Evolutionary conservation across 2,329 filamentous ascomycete genomes (phyloP), one percentile per base, ranked within the genome.

Genomic region (Purpureocillium lavendulum): DNA sequence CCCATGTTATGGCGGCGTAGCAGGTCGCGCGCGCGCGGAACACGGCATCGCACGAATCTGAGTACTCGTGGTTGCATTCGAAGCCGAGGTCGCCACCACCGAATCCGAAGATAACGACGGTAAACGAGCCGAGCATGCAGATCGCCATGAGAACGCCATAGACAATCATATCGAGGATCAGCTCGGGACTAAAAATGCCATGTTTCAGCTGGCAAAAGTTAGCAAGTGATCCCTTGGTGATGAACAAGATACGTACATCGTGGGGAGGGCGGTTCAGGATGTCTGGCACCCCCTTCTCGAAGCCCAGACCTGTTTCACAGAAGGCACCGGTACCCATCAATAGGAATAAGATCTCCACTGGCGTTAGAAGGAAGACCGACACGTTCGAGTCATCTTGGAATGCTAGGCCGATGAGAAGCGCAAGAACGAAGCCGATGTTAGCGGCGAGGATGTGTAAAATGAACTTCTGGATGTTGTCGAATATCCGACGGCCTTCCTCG

Each of bases 281-380:
- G 54, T 90, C 84, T 2, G 76, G 72, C 0, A 81, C 77, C 0
- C 86, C 85, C 33, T 72, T 66, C 60, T 94, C 87, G 49, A 87
- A 82, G 15, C 87, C 87, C 1, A 95, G 75, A 32, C 87, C 88
- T 66, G 94, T 90, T 42, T 88, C 88, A 2, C 87, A 87, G 59
- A 92, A 79, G 2, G 82, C 85, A 30, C 84, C 90, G 0, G 88
- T 94, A 40, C 92, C 75, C 83, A 94, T 89, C 61, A 94, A 94
- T 58, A 95, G 87, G 87, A 87, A 95, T 43, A 95, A 75, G 46
- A 94, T 90, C 52, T 94, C 82, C 9, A 94, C 78, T 1, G 88
- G 87, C 0, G 85, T 80, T 33, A 94, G 76, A 4, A 87, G 88
- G 59, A 94, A 94, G 9, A 94, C 87, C 0, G 87, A 92, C 44